phyloP scores from a whole-genome alignment of 2,329 filamentous ascomycete genomes.

The Aspergillus costaricaensis region DNA sequence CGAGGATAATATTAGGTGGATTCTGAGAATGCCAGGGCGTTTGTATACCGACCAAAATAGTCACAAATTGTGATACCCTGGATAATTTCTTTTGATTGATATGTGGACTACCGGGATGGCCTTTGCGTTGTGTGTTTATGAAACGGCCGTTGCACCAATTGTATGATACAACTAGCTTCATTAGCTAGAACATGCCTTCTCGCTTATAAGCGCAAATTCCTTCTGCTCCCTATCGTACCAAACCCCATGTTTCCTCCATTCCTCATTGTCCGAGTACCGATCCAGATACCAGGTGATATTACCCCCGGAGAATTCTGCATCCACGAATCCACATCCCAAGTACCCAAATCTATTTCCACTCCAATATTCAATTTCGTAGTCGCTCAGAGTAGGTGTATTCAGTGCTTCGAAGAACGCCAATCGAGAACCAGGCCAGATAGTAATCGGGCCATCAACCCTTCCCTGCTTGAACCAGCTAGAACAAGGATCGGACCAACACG shows the following conservation, averaged over 20 bases:
- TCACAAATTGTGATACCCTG: too few relatives aligned
- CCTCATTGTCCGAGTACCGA: constrained; percentile 9
- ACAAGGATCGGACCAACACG: constrained; percentile 19
- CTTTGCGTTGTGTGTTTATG: not conserved
- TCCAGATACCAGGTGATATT: constrained; percentile 16
- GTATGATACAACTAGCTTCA: not conserved
- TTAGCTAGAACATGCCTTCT: not conserved
- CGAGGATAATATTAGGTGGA: constrained; percentile 31
- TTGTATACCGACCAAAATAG: too few relatives aligned
- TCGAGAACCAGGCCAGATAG: constrained; percentile 19
- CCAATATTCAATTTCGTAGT: constrained; percentile 19
- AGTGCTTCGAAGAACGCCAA: constrained; percentile 9
- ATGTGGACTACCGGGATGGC: not conserved
- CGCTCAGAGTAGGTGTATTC: constrained; percentile 3
- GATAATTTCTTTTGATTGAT: not conserved
- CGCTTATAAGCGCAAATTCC: constrained; percentile 1
- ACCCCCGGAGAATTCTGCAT: constrained; percentile 6
- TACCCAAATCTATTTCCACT: constrained; percentile 15
- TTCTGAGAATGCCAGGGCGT: constrained; percentile 4
- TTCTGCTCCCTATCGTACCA: not conserved
- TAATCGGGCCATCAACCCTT: not conserved
- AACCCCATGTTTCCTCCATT: not conserved
- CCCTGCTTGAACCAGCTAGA: constrained; percentile 22
- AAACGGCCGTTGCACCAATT: not conserved
- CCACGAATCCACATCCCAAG: constrained; percentile 15